phyloP scores from a whole-genome alignment of 768 basidiomycete species.

The Hysterangium stoloniferum region DNA sequence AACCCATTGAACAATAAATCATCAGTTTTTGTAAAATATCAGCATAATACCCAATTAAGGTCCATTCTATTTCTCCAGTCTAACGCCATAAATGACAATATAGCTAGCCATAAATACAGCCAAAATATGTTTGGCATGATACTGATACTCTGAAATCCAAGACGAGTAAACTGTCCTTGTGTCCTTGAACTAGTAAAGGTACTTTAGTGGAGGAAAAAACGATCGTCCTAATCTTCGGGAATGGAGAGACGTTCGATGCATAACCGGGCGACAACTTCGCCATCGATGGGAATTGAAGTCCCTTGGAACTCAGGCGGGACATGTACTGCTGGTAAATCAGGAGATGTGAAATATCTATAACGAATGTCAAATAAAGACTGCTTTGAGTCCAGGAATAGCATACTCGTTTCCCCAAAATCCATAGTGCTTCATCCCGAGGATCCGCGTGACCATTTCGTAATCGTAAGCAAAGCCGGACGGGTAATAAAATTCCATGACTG shows the following conservation, averaged over 20 bases:
- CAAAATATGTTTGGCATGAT: too few relatives aligned
- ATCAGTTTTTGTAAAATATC: neutral
- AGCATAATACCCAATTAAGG: neutral
- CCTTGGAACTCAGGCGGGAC: conserved; percentile 88
- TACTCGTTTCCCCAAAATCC: conserved; percentile 78
- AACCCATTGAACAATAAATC: conserved; percentile 37
- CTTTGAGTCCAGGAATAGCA: neutral
- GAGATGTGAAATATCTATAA: conserved; percentile 63
- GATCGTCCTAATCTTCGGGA: conserved; percentile 30
- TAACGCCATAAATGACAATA: too few relatives aligned
- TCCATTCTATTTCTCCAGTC: neutral
- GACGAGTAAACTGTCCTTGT: too few relatives aligned
- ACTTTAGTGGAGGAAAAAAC: neutral
- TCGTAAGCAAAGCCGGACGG: conserved; percentile 80
- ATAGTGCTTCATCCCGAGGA: conserved; percentile 76
- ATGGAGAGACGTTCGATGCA: conserved; percentile 51
- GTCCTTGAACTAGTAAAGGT: neutral
- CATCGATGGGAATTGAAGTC: conserved; percentile 79
- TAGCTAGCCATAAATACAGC: too few relatives aligned
- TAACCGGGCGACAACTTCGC: conserved; percentile 53
- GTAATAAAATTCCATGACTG: conserved; percentile 90
- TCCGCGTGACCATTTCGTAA: conserved; percentile 75
- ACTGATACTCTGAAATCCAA: too few relatives aligned
- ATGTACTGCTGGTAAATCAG: conserved; percentile 54
- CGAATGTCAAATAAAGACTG: neutral